These are phyloP conservation scores for Elongisporangium undulatum DNA, from an alignment of 352 stramenopile genomes.

Conservation along the genomic window DNA sequence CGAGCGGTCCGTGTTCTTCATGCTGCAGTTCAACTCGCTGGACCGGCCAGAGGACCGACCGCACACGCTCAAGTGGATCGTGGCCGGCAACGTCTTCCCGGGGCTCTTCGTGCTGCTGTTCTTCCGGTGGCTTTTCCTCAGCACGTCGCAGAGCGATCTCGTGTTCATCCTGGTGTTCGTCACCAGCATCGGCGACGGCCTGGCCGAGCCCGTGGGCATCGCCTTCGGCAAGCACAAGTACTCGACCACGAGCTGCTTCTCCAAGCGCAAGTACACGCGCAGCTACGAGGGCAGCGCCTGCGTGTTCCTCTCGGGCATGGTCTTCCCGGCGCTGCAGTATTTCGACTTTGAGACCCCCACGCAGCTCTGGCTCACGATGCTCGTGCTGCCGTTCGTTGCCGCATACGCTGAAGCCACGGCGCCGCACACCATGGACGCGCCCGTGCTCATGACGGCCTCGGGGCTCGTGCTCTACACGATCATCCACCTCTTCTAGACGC, in stretches of 20 bases:
- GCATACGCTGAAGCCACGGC: slow-evolving; percentile 83
- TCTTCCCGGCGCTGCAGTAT: slow-evolving; percentile 85
- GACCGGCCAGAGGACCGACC: slow-evolving; percentile 80
- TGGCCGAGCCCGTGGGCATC: slow-evolving; percentile 76
- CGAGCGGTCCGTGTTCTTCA: slow-evolving; percentile 78
- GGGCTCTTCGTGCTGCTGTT: slow-evolving; percentile 82
- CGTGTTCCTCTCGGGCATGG: slow-evolving; percentile 78
- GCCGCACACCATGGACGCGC: slow-evolving; percentile 85
- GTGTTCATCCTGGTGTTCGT: slow-evolving; percentile 85
- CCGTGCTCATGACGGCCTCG: slow-evolving; percentile 79
- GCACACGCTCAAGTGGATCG: slow-evolving; percentile 76
- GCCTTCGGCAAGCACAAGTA: slow-evolving; percentile 83
- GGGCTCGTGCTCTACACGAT: slow-evolving; percentile 77
- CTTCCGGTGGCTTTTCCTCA: slow-evolving; percentile 79
- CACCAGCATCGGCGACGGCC: slow-evolving; percentile 69
- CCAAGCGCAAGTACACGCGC: slow-evolving; percentile 74
- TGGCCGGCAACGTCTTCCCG: slow-evolving; percentile 78
- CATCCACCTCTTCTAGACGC: slow-evolving; percentile 66
- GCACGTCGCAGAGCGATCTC: slow-evolving; percentile 68
- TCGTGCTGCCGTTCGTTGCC: slow-evolving; percentile 73
- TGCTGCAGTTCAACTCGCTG: slow-evolving; percentile 87
- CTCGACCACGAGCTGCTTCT: slow-evolving; percentile 75
- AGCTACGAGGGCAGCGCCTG: slow-evolving; percentile 74
- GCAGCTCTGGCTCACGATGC: slow-evolving; percentile 78
- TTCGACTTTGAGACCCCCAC: slow-evolving; percentile 59